Evolutionary conservation across 495 filamentous ascomycete genomes (phyloP).

Genomic region (Geopyxis carbonaria): DNA sequence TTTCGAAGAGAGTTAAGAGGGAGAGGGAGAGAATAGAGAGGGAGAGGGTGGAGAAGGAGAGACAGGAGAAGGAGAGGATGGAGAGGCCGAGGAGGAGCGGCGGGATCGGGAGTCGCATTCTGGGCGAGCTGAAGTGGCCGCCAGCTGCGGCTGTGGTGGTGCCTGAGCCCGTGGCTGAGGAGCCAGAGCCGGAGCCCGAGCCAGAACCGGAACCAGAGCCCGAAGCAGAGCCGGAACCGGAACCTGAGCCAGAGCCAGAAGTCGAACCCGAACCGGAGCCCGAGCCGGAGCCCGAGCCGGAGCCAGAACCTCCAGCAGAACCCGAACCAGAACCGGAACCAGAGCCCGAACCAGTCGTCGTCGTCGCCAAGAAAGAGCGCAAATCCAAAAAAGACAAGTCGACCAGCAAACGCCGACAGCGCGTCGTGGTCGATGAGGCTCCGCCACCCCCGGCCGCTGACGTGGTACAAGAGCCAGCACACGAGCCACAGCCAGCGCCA

Average conservation of each 20-base stretch:
- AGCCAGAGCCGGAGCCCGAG: background rate
- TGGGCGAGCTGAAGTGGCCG: too few species aligned
- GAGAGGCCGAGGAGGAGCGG: slow-evolving; percentile 4
- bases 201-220: background rate
- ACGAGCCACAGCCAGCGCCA: too few species aligned
- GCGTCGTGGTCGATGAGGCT: too few species aligned
- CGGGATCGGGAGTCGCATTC: too few species aligned
- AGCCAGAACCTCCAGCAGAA: background rate
- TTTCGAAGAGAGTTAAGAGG: slow-evolving; percentile 2
- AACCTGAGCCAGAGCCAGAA: slow-evolving; percentile 12
- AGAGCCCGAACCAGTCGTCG: slow-evolving; percentile 1
- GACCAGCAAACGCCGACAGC: slow-evolving; percentile 1
- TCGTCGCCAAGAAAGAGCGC: background rate
- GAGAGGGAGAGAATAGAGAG: slow-evolving; percentile 10
- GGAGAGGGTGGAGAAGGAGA: slow-evolving; percentile 4
- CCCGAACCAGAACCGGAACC: background rate
- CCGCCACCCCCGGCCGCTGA: too few species aligned
- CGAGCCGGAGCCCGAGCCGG: background rate
- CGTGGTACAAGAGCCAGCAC: too few species aligned
- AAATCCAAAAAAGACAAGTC: background rate
- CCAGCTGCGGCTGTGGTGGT: too few species aligned
- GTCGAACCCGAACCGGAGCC: slow-evolving; percentile 3
- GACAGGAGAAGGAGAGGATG: slow-evolving; percentile 6
- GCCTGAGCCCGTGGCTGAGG: slow-evolving; percentile 4
- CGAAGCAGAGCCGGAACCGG: slow-evolving; percentile 6